Conservation (phyloP, 1,139 yeast species). For the Geotrichum siamense region DNA sequence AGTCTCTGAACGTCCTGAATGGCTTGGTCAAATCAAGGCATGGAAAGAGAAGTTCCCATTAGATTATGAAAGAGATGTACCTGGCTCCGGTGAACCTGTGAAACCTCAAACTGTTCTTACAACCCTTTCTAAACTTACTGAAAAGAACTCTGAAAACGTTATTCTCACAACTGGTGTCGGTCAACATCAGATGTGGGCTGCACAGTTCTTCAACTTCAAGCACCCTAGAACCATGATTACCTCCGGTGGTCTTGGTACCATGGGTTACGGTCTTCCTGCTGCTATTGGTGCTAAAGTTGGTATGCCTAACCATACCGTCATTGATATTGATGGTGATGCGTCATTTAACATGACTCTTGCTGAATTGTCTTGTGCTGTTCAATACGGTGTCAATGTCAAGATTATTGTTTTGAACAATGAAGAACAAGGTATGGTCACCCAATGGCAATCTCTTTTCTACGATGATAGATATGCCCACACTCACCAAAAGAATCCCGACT, state of each 20-base stretch:
- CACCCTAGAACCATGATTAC: constrained; percentile 89
- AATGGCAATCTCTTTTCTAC: constrained; percentile 96
- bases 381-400: constrained; percentile 86
- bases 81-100: constrained; percentile 63
- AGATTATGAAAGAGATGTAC: constrained; percentile 50
- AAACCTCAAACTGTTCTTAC: constrained; percentile 89
- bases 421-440: constrained; percentile 99
- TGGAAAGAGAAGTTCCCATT: constrained; percentile 91
- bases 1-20: constrained; percentile 62
- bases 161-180: constrained; percentile 97
- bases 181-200: constrained; percentile 99
- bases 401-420: constrained; percentile 85
- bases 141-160: constrained; percentile 57
- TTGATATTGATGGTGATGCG: constrained; percentile 98
- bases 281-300: constrained; percentile 99
- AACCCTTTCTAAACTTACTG: constrained; percentile 69
- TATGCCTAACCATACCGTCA: constrained; percentile 86
- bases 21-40: constrained; percentile 65
- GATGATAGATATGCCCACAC: constrained; percentile 96
- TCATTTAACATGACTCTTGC: constrained; percentile 94
- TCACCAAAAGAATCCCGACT: constrained; percentile 90
- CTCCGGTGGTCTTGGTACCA: constrained; percentile 97
- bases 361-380: constrained; percentile 90
- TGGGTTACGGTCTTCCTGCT: constrained; percentile 97
- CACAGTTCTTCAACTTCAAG: constrained; percentile 92